Evolutionary conservation across 2,329 filamentous ascomycete genomes (phyloP).

Genomic region (Colletotrichum sojae): DNA sequence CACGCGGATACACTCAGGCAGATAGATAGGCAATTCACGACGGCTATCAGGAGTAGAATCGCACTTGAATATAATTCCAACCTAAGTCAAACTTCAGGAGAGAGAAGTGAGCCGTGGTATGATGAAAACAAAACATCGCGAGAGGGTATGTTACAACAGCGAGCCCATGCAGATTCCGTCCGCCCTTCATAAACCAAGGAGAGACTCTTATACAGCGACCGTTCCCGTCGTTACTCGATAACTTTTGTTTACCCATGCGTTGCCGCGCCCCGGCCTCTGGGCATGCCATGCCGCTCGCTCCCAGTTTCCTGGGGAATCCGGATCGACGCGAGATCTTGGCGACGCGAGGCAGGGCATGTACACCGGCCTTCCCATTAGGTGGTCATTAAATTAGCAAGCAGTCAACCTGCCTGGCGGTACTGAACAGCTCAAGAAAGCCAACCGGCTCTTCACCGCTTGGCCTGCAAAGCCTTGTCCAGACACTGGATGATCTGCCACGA

Average conservation of each 20-base stretch:
- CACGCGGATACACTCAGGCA: background rate
- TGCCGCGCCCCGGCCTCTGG: conserved; percentile 2
- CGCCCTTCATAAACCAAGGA: conserved; percentile 35
- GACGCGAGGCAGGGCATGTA: conserved; percentile 22
- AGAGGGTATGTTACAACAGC: conserved; percentile 40
- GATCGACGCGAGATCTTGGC: conserved; percentile 6
- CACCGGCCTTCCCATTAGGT: conserved; percentile 35
- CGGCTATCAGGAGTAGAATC: background rate
- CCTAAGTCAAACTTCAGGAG: no score
- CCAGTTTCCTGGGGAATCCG: conserved; percentile 20
- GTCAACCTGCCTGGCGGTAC: conserved; percentile 16
- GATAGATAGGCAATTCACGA: background rate
- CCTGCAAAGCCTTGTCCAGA: conserved; percentile 50
- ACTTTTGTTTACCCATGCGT: conserved; percentile 38
- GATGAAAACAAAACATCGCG: conserved; percentile 36
- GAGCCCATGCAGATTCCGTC: conserved; percentile 34
- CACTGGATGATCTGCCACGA: conserved; percentile 50
- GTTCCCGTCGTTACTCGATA: conserved; percentile 26
- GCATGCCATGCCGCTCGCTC: background rate
- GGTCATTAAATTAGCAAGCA: conserved; percentile 37
- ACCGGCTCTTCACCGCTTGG: conserved; percentile 42
- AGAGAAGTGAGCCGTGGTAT: conserved; percentile 20
- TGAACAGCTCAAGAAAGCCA: conserved; percentile 1
- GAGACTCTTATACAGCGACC: conserved; percentile 32
- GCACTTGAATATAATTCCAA: no score